A percentile compares a stretch with the other conserved stretches of the same genome.
These are phyloP conservation scores for Phaffia rhodozyma DNA, from an alignment of 1,284 basidiomycete genomes.

Conservation along the genomic window DNA sequence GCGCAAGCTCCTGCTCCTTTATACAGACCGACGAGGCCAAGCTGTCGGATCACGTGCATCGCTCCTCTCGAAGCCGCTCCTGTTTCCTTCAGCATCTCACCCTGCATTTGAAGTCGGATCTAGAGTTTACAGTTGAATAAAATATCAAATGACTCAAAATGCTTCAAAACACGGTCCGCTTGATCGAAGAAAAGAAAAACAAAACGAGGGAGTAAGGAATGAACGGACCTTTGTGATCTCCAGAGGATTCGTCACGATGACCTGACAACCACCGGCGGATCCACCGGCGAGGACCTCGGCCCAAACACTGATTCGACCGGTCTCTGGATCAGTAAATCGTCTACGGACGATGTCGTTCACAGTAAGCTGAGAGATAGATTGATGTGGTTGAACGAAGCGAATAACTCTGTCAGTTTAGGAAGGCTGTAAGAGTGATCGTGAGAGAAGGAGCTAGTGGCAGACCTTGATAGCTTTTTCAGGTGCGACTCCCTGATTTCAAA, in stretches of 20 bases:
- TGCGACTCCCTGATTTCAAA: constrained; percentile 64
- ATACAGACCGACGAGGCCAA: constrained; percentile 87
- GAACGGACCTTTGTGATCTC: constrained; percentile 46
- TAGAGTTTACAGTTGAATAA: constrained; percentile 45
- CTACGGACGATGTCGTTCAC: constrained; percentile 87
- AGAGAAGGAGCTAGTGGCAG: background rate
- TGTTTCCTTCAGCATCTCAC: constrained; percentile 77
- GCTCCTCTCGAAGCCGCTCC: constrained; percentile 72
- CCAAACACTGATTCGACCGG: constrained; percentile 70
- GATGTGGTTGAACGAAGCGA: background rate
- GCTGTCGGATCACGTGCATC: constrained; percentile 78
- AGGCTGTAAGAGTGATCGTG: background rate
- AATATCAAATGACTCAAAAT: constrained; percentile 26
- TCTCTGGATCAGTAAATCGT: constrained; percentile 80
- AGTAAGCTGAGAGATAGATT: constrained; percentile 43
- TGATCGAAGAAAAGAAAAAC: constrained; percentile 45
- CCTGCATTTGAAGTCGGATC: constrained; percentile 92
- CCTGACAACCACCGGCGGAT: constrained; percentile 90
- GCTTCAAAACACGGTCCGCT: constrained; percentile 9
- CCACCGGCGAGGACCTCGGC: constrained; percentile 92
- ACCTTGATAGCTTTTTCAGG: constrained; percentile 94
- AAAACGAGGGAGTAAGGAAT: constrained; percentile 91
- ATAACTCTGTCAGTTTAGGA: background rate
- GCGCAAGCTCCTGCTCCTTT: constrained; percentile 34
- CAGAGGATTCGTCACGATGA: constrained; percentile 32